These are phyloP conservation scores for Cercis canadensis DNA, from an alignment of 306 rosid species.

Conservation along the genomic window DNA sequence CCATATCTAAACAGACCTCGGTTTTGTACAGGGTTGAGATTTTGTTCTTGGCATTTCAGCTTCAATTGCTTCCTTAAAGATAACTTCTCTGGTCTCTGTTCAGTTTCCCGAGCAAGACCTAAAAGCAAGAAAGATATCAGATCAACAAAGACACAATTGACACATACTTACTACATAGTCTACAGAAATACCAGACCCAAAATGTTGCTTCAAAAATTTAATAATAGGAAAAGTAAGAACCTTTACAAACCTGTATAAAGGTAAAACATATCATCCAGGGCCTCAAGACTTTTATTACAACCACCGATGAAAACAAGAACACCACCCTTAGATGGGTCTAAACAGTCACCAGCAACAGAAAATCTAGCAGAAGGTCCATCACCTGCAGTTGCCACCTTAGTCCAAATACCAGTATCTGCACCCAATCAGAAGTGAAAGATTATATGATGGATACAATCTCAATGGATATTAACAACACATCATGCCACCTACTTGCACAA, in stretches of 20 bases:
- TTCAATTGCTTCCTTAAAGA: slow-evolving; percentile 92
- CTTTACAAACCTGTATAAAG: slow-evolving; percentile 76
- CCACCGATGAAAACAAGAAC: slow-evolving; percentile 93
- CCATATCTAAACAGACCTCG: slow-evolving; percentile 61
- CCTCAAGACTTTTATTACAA: slow-evolving; percentile 96
- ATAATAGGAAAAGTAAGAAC: slow-evolving; percentile 24
- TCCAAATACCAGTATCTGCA: slow-evolving; percentile 90
- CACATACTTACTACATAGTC: slow-evolving; percentile 11
- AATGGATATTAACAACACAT: slow-evolving; percentile 29
- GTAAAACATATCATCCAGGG: slow-evolving; percentile 90
- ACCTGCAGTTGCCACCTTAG: slow-evolving; percentile 63
- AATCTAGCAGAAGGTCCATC: slow-evolving; percentile 91
- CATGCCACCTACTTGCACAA: slow-evolving; percentile 20
- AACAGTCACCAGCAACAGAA: slow-evolving; percentile 92
- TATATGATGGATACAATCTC: slow-evolving; percentile 26
- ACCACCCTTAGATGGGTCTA: slow-evolving; percentile 83
- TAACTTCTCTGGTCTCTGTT: slow-evolving; percentile 82
- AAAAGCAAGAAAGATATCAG: slow-evolving; percentile 45
- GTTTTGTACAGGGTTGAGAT: slow-evolving; percentile 57
- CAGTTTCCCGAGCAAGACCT: slow-evolving; percentile 78
- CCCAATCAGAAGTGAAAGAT: slow-evolving; percentile 35
- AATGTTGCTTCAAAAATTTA: slow-evolving; percentile 5
- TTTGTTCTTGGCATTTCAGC: slow-evolving; percentile 93
- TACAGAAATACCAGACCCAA: slow-evolving; percentile 36
- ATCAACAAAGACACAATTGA: slow-evolving; percentile 30